Evolutionary conservation across 2,329 filamentous ascomycete genomes (phyloP).

Genomic region (Calonectria pseudoreteaudii): DNA sequence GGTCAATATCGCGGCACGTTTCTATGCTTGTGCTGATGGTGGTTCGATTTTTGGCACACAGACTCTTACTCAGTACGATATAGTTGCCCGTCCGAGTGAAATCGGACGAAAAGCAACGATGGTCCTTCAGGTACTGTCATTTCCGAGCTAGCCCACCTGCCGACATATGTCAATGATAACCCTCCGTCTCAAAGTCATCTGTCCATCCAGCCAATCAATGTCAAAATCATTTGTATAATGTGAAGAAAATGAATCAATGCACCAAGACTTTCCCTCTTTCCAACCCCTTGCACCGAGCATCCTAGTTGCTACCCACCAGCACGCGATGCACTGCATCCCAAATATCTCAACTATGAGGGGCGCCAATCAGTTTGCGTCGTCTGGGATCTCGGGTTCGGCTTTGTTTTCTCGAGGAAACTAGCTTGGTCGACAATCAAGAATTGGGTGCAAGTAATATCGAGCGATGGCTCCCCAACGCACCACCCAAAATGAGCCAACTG

Average conservation of each 20-base stretch:
- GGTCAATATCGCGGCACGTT: neutral
- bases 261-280: neutral
- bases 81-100: neutral
- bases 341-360: neutral
- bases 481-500: neutral
- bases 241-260: neutral
- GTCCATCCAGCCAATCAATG: neutral
- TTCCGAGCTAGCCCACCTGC: neutral
- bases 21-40: neutral
- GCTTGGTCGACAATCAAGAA: neutral
- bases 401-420: neutral
- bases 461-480: neutral
- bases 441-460: neutral
- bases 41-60: neutral
- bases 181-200: neutral
- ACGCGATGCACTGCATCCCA: neutral
- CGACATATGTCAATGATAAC: neutral
- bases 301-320: neutral
- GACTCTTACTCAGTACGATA: neutral
- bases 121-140: too few relatives aligned
- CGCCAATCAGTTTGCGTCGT: neutral
- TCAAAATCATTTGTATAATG: neutral
- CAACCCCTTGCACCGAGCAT: neutral
- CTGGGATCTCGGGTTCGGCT: neutral
- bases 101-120: neutral